Evolutionary conservation across 1,284 basidiomycete species (phyloP).

Genomic region (Vanrija pseudolonga): DNA sequence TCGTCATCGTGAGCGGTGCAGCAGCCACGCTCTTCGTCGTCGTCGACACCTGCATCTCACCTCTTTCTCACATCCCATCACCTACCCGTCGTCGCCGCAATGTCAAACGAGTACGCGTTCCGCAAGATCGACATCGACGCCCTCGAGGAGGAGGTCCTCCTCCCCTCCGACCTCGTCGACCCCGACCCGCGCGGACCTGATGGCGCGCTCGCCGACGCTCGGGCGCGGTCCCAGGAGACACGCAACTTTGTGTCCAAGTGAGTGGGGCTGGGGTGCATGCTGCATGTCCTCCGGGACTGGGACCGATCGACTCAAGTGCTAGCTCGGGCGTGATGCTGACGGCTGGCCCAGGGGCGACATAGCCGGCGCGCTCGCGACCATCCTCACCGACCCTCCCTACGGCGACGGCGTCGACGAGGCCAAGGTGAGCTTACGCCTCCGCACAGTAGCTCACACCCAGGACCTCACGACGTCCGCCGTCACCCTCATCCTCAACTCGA

Average conservation of each 20-base stretch:
- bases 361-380: constrained; percentile 63
- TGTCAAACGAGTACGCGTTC: constrained; percentile 65
- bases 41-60: constrained; percentile 5
- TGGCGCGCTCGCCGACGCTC: constrained; percentile 70
- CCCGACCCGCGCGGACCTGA: constrained; percentile 75
- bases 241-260: constrained; percentile 70
- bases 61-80: constrained; percentile 1
- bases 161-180: constrained; percentile 80
- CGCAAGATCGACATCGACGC: constrained; percentile 92
- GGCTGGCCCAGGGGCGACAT: constrained; percentile 67
- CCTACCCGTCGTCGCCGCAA: constrained; percentile 37
- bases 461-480: constrained; percentile 74
- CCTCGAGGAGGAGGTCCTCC: constrained; percentile 80
- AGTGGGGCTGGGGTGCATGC: constrained; percentile 20
- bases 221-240: constrained; percentile 68
- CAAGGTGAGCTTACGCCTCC: constrained; percentile 59
- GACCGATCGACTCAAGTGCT: too few species aligned
- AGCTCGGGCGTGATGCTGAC: too few species aligned
- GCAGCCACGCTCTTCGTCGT: neutral
- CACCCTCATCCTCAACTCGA: constrained; percentile 92
- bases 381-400: constrained; percentile 75
- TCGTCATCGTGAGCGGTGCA: neutral
- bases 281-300: too few species aligned
- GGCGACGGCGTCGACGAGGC: constrained; percentile 81
- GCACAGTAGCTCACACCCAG: constrained; percentile 49